These are phyloP conservation scores for Fusarium sublunatum DNA, from an alignment of 2,329 filamentous ascomycete genomes.

Conservation along the genomic window DNA sequence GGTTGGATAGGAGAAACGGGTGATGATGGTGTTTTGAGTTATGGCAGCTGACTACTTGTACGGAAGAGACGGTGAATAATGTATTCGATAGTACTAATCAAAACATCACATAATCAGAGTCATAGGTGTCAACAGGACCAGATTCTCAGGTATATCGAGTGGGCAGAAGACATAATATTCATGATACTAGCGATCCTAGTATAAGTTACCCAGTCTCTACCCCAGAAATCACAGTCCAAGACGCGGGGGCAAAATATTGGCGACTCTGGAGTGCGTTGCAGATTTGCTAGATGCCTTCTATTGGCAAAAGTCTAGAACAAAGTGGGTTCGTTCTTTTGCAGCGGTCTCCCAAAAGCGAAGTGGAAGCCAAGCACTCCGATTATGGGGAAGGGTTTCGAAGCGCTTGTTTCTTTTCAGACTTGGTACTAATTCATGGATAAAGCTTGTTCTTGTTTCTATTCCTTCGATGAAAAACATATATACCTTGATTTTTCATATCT, in stretches of 20 bases:
- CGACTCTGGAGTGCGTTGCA: slow-evolving; percentile 3
- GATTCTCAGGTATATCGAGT: too few species aligned
- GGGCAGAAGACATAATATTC: too few species aligned
- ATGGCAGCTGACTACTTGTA: slow-evolving; percentile 3
- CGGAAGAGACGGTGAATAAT: slow-evolving; percentile 4
- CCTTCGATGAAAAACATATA: background rate
- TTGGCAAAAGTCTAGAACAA: slow-evolving; percentile 36
- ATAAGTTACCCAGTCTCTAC: slow-evolving; percentile 17
- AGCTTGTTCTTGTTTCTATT: too few species aligned
- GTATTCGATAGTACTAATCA: background rate
- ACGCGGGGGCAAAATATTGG: slow-evolving; percentile 24
- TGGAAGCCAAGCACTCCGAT: slow-evolving; percentile 19
- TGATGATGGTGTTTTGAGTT: slow-evolving; percentile 24
- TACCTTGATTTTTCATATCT: background rate
- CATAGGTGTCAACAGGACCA: too few species aligned
- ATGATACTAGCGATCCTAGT: background rate
- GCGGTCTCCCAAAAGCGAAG: background rate
- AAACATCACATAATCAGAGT: background rate
- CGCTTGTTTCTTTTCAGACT: background rate
- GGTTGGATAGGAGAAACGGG: background rate
- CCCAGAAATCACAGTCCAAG: slow-evolving; percentile 32
- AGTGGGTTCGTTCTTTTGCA: slow-evolving; percentile 25
- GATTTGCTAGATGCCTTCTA: slow-evolving; percentile 22
- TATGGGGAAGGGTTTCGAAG: slow-evolving; percentile 9
- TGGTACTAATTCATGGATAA: too few species aligned